A percentile compares a stretch with the other conserved stretches of the same genome.
phyloP scores from a whole-genome alignment of 169 alveolate genomes.

The Eimeria zaria region DNA sequence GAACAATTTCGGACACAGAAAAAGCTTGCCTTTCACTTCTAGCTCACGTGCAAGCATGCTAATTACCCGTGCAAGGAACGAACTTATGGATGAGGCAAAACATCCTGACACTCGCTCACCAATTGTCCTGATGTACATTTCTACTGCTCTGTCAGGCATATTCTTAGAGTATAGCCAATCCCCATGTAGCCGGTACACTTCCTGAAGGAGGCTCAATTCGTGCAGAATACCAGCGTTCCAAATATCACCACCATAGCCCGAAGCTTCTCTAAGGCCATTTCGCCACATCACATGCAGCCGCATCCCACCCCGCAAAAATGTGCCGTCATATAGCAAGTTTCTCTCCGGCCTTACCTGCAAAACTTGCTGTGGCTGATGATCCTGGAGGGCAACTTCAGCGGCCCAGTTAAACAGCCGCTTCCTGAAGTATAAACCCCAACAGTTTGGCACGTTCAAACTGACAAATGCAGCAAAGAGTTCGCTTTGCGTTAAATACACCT shows the following conservation, averaged over 20 bases:
- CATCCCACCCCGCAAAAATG: neutral
- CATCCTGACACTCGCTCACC: conserved; percentile 55
- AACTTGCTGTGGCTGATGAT: conserved; percentile 80
- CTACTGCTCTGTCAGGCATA: conserved; percentile 80
- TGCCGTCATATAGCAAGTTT: neutral
- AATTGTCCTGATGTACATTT: conserved; percentile 83
- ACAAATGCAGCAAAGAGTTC: neutral
- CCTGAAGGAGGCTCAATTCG: conserved; percentile 54
- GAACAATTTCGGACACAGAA: neutral
- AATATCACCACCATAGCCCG: neutral
- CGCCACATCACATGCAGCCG: neutral
- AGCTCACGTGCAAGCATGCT: neutral
- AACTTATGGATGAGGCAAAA: neutral
- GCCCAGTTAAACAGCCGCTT: conserved; percentile 87
- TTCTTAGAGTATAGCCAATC: conserved; percentile 85
- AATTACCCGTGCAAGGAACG: neutral
- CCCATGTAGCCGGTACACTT: conserved; percentile 84
- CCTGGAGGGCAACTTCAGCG: conserved; percentile 78
- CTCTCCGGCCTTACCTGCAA: conserved; percentile 75
- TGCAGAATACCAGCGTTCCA: neutral
- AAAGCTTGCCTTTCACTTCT: neutral
- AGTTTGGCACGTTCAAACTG: neutral
- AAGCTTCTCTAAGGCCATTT: neutral
- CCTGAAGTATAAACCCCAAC: conserved; percentile 31
- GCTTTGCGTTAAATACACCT: neutral